Base-by-base conservation (phyloP, 2,329 filamentous ascomycete genomes). In the Aspergillus amoenus region DNA sequence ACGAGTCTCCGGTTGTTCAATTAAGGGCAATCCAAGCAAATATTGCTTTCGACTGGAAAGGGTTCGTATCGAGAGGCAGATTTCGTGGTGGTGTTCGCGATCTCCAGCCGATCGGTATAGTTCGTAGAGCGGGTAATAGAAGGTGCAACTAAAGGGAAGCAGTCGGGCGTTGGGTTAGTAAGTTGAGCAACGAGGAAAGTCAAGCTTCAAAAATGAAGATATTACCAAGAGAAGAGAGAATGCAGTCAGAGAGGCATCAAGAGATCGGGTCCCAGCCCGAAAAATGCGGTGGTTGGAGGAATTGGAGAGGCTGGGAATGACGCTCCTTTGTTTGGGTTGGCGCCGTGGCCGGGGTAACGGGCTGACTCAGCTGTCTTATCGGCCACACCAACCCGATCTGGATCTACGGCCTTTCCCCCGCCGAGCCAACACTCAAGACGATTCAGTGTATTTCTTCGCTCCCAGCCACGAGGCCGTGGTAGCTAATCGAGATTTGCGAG, bases 231-330 rank as follows among this genome's bases (percentile, higher is more conserved):
- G 45, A 30, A 37, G 21, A 56, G 13, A 41, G 18, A 27, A 18
- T 21, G 50, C 30, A 57, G 56, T 59, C 41, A 56, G 37, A 42
- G 59, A 57, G 48, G 27, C 27, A 46, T 46, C 48, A 43, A 61
- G 55, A 56, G 39, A 49, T 61, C 58, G 59, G 47, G 47, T 22
- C 40, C 46, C 41, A 47, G 57, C 52, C 59, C 53, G 52, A 66
- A 74, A 74, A 74, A 61, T 69, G 66, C 57, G 71, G 72, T 71
- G 72, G 72, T 73, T 74, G 72, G 68, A 67, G 63, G 56, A 63
- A 63, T 60, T 60, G 45, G 58, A 58, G 68, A 73, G 72, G 72
- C 70, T 73, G 71, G 72, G 71, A 57, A 61, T 61, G 58, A 59
- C 66, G 66, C 65, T 67, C 37, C 39, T 58, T 65, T 71, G 68